Percentiles rank a stretch among this genome's conserved stretches.
phyloP scores from a whole-genome alignment of 148 eudicot species.

The Hydrangea macrophylla region DNA sequence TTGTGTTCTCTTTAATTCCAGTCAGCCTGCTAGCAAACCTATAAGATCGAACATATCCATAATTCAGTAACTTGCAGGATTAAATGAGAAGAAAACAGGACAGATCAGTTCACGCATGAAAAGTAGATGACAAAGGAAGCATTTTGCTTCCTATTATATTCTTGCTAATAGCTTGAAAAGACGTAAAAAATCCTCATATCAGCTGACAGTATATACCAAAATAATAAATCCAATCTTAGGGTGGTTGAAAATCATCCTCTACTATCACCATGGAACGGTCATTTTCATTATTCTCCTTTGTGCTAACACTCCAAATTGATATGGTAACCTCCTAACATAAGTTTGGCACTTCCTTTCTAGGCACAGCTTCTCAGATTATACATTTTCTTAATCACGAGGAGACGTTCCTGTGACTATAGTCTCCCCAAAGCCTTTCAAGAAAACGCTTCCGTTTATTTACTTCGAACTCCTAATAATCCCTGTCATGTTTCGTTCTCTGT shows the following conservation, averaged over 20 bases:
- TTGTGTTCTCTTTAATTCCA: constrained; percentile 83
- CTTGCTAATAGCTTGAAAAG: no score
- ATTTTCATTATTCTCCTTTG: not conserved
- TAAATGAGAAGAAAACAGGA: not conserved
- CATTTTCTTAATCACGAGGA: not conserved
- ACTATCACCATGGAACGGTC: no score
- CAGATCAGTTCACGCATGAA: not conserved
- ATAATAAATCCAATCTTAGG: no score
- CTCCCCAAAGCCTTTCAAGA: not conserved
- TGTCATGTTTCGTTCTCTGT: not conserved
- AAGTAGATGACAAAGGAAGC: no score
- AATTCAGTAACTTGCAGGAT: not conserved
- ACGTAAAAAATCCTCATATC: no score
- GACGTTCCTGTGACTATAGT: not conserved
- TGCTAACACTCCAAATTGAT: no score
- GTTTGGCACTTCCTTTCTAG: not conserved
- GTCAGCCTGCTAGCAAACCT: constrained; percentile 91
- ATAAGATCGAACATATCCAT: constrained; percentile 8
- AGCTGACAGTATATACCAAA: no score
- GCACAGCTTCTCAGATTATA: not conserved
- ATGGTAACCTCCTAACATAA: not conserved
- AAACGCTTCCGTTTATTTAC: not conserved
- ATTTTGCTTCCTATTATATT: no score
- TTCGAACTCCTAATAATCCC: not conserved
- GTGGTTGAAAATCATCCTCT: no score